Evolutionary conservation across 371 early-diverging fungal species (phyloP), one percentile per base, ranked within the genome.

Genomic region (Mortierella sp.): DNA sequence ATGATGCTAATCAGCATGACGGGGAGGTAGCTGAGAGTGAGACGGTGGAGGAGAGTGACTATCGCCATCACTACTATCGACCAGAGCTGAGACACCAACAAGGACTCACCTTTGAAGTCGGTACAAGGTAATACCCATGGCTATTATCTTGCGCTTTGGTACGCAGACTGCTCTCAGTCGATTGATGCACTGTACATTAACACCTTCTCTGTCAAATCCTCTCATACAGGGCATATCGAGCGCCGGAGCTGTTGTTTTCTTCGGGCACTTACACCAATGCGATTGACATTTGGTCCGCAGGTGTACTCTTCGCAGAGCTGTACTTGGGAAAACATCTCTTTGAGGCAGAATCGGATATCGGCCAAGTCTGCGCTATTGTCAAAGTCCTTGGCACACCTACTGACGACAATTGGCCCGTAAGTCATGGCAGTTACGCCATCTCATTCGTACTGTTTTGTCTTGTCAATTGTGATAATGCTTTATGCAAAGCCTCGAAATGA

Each of bases 301-400:
- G 87, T 0, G 82, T 82, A 13, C 26, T 88, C 3, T 84, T 88
- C 79, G 75, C 80, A 10, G 85, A 90, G 80, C 88, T 95, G 63
- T 93, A 92, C 75, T 83, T 89, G 9, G 89, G 88, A 14, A 86
- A 83, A 65, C 89, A 91, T 19, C 90, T 95, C 71, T 95, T 95
- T 88, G 81, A 89, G 48, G 94, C 94, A 16, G 88, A 89, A 13
- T 88, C 89, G 19, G 94, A 94, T 80, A 84, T 87, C 34, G 93
- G 93, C 55, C 95, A 94, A 73, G 80, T 95, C 13, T 77, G 89
- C 24, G 88, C 89, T 34, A 94, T 95, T 63, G 89, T 90, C 42
- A 78, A 88, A n/a, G 91, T 93, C 14, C 87, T 95, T 2, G 95
- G 95, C 70, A 88, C 85, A 8, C 85, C 85, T 13, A 79, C 80